Percentiles rank a stretch among this genome's conserved stretches.
Evolutionary conservation across 2,329 filamentous ascomycete genomes (phyloP).

Genomic region (Verticillium isaacii): DNA sequence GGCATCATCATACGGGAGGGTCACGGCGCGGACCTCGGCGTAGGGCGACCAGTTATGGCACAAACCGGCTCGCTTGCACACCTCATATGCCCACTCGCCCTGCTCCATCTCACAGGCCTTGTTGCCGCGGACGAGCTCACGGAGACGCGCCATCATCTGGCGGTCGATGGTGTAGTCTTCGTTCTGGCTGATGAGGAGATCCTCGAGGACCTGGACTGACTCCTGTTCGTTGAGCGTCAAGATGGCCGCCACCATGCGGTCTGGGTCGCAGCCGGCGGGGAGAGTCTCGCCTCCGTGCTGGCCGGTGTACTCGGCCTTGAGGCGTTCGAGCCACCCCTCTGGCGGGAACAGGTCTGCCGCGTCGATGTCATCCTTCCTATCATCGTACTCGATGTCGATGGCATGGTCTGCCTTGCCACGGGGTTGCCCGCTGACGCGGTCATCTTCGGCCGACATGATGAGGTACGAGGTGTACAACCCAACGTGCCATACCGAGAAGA

Average conservation of each 20-base stretch:
- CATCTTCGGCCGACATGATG: background rate
- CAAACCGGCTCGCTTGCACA: constrained; percentile 33
- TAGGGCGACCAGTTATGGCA: constrained; percentile 36
- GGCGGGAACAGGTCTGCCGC: constrained; percentile 8
- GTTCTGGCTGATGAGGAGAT: constrained; percentile 31
- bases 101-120: constrained; percentile 35
- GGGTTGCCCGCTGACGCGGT: background rate
- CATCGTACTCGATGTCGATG: background rate
- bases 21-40: constrained; percentile 35
- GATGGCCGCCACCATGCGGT: constrained; percentile 17
- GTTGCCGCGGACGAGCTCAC: constrained; percentile 27
- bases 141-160: constrained; percentile 36
- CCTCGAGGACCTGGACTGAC: constrained; percentile 31
- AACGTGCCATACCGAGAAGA: background rate
- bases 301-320: constrained; percentile 20
- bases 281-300: constrained; percentile 20
- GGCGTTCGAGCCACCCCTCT: constrained; percentile 16
- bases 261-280: constrained; percentile 18
- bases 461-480: too few relatives aligned
- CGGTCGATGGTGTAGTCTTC: constrained; percentile 41
- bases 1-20: constrained; percentile 28
- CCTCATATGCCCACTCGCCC: constrained; percentile 34
- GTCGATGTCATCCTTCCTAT: background rate
- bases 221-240: constrained; percentile 30
- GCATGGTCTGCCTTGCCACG: background rate